Evolutionary conservation across 1,284 basidiomycete genomes (phyloP).

Genomic region (Naganishia sp.): DNA sequence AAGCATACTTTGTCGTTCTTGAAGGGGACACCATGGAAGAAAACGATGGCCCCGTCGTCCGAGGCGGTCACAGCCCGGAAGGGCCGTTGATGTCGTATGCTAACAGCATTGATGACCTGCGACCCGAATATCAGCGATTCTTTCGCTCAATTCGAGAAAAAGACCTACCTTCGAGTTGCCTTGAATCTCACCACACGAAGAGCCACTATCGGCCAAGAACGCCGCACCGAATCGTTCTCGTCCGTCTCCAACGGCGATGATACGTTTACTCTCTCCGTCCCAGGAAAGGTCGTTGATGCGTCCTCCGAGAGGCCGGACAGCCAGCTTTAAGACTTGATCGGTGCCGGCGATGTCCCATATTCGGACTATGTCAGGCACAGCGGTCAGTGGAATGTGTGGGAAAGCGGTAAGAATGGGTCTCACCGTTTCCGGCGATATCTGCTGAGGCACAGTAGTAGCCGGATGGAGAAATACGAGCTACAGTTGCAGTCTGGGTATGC

Average conservation of each 20-base stretch:
- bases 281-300: conserved; percentile 89
- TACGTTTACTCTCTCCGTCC: conserved; percentile 95
- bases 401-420: conserved; percentile 36
- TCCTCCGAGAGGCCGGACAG: conserved; percentile 79
- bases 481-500: conserved; percentile 81
- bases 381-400: background rate
- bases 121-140: background rate
- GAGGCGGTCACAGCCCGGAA: conserved; percentile 85
- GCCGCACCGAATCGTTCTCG: conserved; percentile 84
- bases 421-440: conserved; percentile 75
- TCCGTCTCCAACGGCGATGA: conserved; percentile 95
- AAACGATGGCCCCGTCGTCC: conserved; percentile 79
- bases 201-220: conserved; percentile 69
- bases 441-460: conserved; percentile 95
- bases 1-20: conserved; percentile 75
- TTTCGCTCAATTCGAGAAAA: background rate
- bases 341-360: conserved; percentile 88
- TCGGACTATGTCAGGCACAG: conserved; percentile 61
- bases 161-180: conserved; percentile 81
- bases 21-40: conserved; percentile 77
- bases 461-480: conserved; percentile 88
- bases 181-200: conserved; percentile 77
- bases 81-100: conserved; percentile 85
- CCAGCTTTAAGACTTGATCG: conserved; percentile 81
- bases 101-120: conserved; percentile 81